Percentiles rank a stretch among this genome's conserved stretches.
Conservation (phyloP, 352 stramenopile genomes). For the Peronosclerospora sorghi region DNA sequence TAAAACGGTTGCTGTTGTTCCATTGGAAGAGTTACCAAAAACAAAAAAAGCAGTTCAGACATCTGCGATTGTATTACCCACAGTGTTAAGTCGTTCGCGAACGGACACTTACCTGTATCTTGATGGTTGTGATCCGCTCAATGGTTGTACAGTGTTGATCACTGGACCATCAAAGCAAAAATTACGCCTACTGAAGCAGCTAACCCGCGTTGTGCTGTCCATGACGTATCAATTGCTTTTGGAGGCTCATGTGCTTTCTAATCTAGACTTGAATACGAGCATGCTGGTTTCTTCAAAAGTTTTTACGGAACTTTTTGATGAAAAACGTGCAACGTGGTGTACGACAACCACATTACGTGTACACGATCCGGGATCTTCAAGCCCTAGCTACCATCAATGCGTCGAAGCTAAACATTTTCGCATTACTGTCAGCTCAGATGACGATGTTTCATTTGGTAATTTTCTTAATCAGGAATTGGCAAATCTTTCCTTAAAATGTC, state of each 20-base stretch:
- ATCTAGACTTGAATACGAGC: conserved; percentile 59
- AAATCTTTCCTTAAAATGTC: conserved; percentile 56
- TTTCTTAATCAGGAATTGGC: conserved; percentile 68
- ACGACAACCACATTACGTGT: conserved; percentile 64
- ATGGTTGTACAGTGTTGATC: conserved; percentile 91
- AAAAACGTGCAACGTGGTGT: conserved; percentile 47
- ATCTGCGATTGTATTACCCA: conserved; percentile 20
- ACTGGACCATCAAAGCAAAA: conserved; percentile 80
- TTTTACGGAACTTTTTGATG: conserved; percentile 8
- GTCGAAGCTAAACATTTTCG: conserved; percentile 55
- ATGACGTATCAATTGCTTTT: conserved; percentile 94
- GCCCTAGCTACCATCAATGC: conserved; percentile 60
- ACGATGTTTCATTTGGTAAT: conserved; percentile 75
- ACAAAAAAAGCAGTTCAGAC: conserved; percentile 21
- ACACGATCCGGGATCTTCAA: conserved; percentile 30
- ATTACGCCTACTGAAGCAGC: conserved; percentile 88
- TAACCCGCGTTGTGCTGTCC: conserved; percentile 85
- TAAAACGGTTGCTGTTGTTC: conserved; percentile 40
- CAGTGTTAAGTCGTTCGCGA: conserved; percentile 22
- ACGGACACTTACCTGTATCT: conserved; percentile 90
- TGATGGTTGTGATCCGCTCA: conserved; percentile 89
- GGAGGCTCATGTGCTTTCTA: conserved; percentile 89
- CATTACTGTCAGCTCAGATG: conserved; percentile 46
- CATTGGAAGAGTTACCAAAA: conserved; percentile 22
- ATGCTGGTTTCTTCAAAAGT: conserved; percentile 13